phyloP scores from a whole-genome alignment of 2,329 filamentous ascomycete species.

The Pseudocercospora macadamiae region DNA sequence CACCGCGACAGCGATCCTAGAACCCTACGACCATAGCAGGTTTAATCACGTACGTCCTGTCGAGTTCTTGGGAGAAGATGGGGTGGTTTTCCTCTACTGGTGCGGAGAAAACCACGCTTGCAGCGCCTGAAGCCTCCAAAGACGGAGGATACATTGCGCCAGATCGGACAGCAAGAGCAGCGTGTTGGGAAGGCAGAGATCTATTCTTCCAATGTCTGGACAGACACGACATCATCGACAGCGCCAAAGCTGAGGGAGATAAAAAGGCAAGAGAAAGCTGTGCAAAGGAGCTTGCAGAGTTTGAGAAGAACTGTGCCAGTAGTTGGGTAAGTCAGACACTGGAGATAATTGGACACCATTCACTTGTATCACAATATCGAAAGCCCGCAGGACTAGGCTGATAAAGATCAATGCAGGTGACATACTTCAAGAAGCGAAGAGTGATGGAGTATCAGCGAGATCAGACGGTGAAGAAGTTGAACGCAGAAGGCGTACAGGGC shows the following conservation, averaged over 20 bases:
- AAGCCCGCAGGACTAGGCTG: neutral
- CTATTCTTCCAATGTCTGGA: conserved; percentile 87
- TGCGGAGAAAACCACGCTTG: conserved; percentile 29
- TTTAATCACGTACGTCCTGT: conserved; percentile 5
- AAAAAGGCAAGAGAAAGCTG: conserved; percentile 61
- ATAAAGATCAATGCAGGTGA: conserved; percentile 61
- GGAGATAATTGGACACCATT: no score
- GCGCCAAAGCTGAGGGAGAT: conserved; percentile 52
- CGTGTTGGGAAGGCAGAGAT: conserved; percentile 91
- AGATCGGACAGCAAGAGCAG: conserved; percentile 76
- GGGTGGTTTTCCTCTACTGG: conserved; percentile 41
- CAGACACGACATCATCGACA: conserved; percentile 77
- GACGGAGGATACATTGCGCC: conserved; percentile 75
- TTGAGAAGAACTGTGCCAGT: conserved; percentile 82
- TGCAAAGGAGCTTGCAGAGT: conserved; percentile 62
- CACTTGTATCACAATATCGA: no score
- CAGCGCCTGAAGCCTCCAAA: conserved; percentile 39
- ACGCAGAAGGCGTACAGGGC: conserved; percentile 46
- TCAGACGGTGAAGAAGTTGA: conserved; percentile 72
- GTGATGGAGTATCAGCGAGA: conserved; percentile 90
- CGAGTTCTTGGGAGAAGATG: conserved; percentile 28
- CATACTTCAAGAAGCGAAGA: conserved; percentile 96
- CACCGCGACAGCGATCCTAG: neutral
- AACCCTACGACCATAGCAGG: neutral
- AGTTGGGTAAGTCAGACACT: conserved; percentile 73